Evolutionary conservation across 768 basidiomycete species (phyloP), one percentile per base, ranked within the genome.

Genomic region (Leccinum arenicola): DNA sequence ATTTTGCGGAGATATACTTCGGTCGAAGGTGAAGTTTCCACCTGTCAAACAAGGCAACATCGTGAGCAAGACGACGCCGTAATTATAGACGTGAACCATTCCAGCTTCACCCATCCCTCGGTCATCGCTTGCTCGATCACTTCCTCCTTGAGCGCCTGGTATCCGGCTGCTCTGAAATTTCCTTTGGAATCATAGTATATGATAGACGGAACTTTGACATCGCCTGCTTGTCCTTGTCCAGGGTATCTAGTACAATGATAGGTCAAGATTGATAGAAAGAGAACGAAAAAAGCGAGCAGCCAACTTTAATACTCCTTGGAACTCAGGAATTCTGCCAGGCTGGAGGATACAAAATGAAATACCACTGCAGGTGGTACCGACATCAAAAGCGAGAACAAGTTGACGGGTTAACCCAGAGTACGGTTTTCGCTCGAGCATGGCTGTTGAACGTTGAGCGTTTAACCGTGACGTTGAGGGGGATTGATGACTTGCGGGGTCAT

Each of bases 121-220:
- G 74, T 69, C 51, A 76, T 69, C 0, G 77, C 77, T 14, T 55
- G 51, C 36, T 77, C 74, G 2, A 65, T 64, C 21, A 77, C 68
- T 3, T 70, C 71, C 1, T 78, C 75, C 12, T 66, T 64, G 21
- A 73, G 66, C 0, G 78, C 75, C 63, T 81, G 79, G 4, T 77
- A 78, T 3, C 50, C 50, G 11, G 17, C 23, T 9, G 25, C 25
- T 50, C 3, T 50, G 17, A 50, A 27, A 1, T 25, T 8, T 29
- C 80, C 80, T 15, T 64, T 50, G 31, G 64, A 50, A 52, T 79
- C 76, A 52, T 82, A 82, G 59, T 77, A 82, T 27, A 82, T 63
- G 27, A 51, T 10, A 14, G 50, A 51, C 5, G 50, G 50, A 10
- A 51, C 31, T 33, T 33, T 51, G 50, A 51, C n/a, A 11, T 51